phyloP scores from a whole-genome alignment of 2,329 filamentous ascomycete species.

The Truncatella angustata region DNA sequence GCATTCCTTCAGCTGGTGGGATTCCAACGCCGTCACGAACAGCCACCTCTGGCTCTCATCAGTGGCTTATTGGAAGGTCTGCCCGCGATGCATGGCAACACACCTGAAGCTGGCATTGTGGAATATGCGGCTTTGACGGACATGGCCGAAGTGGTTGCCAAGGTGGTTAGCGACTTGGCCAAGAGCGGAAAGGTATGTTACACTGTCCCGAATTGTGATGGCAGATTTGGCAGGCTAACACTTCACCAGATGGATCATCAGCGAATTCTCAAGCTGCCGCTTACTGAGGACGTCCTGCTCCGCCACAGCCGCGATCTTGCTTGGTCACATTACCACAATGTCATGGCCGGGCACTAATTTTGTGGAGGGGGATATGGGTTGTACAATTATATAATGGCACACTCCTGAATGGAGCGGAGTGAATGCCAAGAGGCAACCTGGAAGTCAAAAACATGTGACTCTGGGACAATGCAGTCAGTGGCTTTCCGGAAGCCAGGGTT shows the following conservation, averaged over 20 bases:
- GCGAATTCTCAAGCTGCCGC: conserved; percentile 28
- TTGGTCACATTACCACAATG: conserved; percentile 29
- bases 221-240: not conserved
- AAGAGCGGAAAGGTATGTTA: conserved; percentile 27
- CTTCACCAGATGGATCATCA: conserved; percentile 27
- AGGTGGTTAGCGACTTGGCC: conserved; percentile 27
- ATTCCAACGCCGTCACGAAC: conserved; percentile 34
- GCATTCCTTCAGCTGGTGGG: conserved; percentile 55
- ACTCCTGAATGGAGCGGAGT: too few relatives aligned
- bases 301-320: conserved; percentile 30
- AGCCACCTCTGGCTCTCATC: conserved; percentile 43
- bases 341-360: conserved; percentile 25
- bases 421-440: too few relatives aligned
- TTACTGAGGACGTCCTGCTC: conserved; percentile 32
- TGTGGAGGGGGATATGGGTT: not conserved
- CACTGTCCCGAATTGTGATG: not conserved
- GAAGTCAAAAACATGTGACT: too few relatives aligned
- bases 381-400: not conserved
- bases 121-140: conserved; percentile 33
- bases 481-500: too few relatives aligned
- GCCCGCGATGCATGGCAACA: conserved; percentile 49
- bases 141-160: conserved; percentile 32
- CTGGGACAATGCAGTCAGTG: too few relatives aligned
- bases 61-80: conserved; percentile 57
- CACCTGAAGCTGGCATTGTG: conserved; percentile 28